Evolutionary conservation across 495 filamentous ascomycete species (phyloP), one percentile per base, ranked within the genome.

Genomic region (Physcia stellaris): DNA sequence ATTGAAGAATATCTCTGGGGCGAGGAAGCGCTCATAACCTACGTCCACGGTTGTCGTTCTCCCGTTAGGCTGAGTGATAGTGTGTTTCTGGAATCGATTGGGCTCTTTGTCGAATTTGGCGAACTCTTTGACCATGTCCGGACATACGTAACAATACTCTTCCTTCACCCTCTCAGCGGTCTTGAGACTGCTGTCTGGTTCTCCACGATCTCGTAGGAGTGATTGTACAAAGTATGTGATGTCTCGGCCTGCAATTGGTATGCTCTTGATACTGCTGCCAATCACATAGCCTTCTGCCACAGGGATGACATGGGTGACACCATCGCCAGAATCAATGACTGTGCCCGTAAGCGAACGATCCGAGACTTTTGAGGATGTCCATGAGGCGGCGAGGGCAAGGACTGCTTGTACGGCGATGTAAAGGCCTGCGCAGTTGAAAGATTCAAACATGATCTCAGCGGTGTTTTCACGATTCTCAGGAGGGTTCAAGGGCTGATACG

Each of bases 381-480:
- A 98, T 12, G 88, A 95, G 5, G 90, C 90, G 23, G 90, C 90
- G 24, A 98, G 75, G 11, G 90, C 90, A 35, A 98, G 78, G 16
- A 98, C 90, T 11, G 90, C 90, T 63, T 98, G 90, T 7, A 98
- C 90, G 29, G 92, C 90, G 51, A 98, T 98, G 62, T 98, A 98
- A 27, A 98, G 79, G 59, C 90, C 90, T 40, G 90, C 87, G 62
- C 90, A 96, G 60, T 98, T 98, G 68, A 96, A 98, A 13, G 88
- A 94, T 55, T 98, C 90, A 64, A 98, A 98, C 80, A 98, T 94
- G 61, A 98, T 96, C 58, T 98, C 90, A 58, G 90, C 90, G 16
- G 90, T 96, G 59, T 95, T 95, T 59, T 98, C 90, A 47, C 90
- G 86, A 61, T 95, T 95, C 66, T 98, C 90, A 15, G 90, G 90